Conservation (phyloP, 192 early-diverging fungal genomes). For the Podochytrium sp. region DNA sequence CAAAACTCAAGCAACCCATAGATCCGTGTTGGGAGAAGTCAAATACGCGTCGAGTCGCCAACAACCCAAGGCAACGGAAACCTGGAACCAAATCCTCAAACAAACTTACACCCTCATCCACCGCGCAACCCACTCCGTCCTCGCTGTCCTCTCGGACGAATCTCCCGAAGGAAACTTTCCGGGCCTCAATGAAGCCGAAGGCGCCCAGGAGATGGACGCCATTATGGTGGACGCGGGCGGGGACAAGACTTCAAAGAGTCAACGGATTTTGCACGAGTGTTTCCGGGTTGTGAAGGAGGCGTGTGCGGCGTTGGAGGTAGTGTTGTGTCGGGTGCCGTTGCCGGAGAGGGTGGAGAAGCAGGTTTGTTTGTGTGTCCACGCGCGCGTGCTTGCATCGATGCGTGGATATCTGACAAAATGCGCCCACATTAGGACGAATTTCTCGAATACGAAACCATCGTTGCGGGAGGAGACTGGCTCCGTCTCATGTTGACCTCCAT, state of each 20-base stretch:
- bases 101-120: slow-evolving; percentile 23
- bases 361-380: background rate
- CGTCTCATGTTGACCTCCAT: slow-evolving; percentile 69
- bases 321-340: slow-evolving; percentile 52
- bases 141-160: slow-evolving; percentile 40
- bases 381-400: background rate
- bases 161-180: slow-evolving; percentile 87
- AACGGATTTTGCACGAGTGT: slow-evolving; percentile 87
- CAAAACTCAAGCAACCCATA: no score
- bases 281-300: slow-evolving; percentile 93
- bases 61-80: background rate
- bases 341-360: background rate
- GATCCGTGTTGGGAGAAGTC: slow-evolving; percentile 33
- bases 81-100: slow-evolving; percentile 25
- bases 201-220: slow-evolving; percentile 36
- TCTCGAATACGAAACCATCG: slow-evolving; percentile 38
- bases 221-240: slow-evolving; percentile 49
- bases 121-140: slow-evolving; percentile 34
- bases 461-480: slow-evolving; percentile 48
- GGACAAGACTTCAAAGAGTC: slow-evolving; percentile 69
- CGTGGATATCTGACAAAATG: background rate
- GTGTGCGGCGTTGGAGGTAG: slow-evolving; percentile 53
- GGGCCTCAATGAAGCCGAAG: slow-evolving; percentile 69
- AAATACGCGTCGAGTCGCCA: background rate
- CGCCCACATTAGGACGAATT: background rate